Evolutionary conservation across 306 rosid genomes (phyloP), one percentile per base, ranked within the genome.

Genomic region (Hippophae rhamnoides): DNA sequence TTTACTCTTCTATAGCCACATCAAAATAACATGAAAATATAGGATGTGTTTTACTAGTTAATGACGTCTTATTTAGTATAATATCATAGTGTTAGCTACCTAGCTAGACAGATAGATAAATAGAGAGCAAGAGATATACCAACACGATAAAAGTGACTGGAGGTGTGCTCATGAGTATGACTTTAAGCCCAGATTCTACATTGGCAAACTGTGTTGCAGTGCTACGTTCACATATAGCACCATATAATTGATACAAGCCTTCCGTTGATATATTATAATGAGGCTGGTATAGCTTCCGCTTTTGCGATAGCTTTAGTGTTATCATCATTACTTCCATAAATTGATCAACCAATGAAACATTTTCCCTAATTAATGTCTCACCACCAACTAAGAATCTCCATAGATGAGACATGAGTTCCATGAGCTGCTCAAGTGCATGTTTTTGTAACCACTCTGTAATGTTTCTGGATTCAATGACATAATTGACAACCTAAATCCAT

Each of bases 361-460:
- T 64, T 69, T 72, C 84, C 67, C 63, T 74, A 40, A 70, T 48
- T 75, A 67, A 60, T 40, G 67, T 65, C 62, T 41, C 68, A 63
- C 77, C 93, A 63, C 57, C 64, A 51, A 73, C 61, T 63, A 92
- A 44, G 60, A 80, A 73, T 63, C 67, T 71, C 73, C 66, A 78
- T 51, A 92, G 81, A 66, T 71, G 80, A 50, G 84, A 80, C 13
- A 85, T 64, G 58, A 92, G 82, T 60, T 80, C 95, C 67, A 64
- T 79, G 57, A 92, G 89, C 83, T 83, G 96, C 84, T 81, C 96
- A 57, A 92, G 89, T 64, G 89, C 95, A 62, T 67, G 43, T 56
- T 73, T 78, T 74, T 76, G 86, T 76, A 92, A 67, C 98, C 96
- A 92, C 63, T 85, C 89, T 62, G 58, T 69, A 47, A 81, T 73